These are phyloP conservation scores for Pholiota conissans DNA, from an alignment of 768 basidiomycete species.

Conservation along the genomic window DNA sequence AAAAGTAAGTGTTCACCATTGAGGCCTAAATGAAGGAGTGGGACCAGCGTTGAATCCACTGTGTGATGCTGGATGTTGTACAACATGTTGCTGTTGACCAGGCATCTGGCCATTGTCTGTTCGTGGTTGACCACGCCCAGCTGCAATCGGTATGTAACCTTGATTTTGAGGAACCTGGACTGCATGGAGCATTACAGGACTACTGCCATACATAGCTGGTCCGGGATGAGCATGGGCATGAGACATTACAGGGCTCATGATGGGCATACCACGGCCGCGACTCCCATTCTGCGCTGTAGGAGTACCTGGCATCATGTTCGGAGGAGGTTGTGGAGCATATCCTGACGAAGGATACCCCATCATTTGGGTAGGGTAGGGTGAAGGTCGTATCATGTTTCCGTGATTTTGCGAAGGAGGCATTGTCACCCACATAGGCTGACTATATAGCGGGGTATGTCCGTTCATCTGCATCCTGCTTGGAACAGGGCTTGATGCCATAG, in stretches of 20 bases:
- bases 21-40: conserved; percentile 42
- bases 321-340: conserved; percentile 45
- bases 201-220: conserved; percentile 61
- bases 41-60: conserved; percentile 42
- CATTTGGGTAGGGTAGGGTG: conserved; percentile 66
- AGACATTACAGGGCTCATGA: conserved; percentile 76
- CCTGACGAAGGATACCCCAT: conserved; percentile 64
- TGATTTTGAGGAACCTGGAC: conserved; percentile 43
- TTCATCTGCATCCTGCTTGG: conserved; percentile 62
- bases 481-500: conserved; percentile 62
- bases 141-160: conserved; percentile 46
- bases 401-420: conserved; percentile 41
- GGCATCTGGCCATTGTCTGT: conserved; percentile 46
- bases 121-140: conserved; percentile 50
- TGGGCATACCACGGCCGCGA: conserved; percentile 53
- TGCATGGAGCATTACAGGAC: conserved; percentile 69
- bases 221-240: conserved; percentile 41
- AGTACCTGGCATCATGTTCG: conserved; percentile 40
- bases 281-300: conserved; percentile 39
- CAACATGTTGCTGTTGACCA: conserved; percentile 31
- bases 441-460: conserved; percentile 60
- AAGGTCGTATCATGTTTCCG: conserved; percentile 53
- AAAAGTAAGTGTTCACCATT: conserved; percentile 43
- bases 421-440: conserved; percentile 67
- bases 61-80: conserved; percentile 34